phyloP scores from a whole-genome alignment of 108 stramenopile genomes.

The Nitzschia palea region DNA sequence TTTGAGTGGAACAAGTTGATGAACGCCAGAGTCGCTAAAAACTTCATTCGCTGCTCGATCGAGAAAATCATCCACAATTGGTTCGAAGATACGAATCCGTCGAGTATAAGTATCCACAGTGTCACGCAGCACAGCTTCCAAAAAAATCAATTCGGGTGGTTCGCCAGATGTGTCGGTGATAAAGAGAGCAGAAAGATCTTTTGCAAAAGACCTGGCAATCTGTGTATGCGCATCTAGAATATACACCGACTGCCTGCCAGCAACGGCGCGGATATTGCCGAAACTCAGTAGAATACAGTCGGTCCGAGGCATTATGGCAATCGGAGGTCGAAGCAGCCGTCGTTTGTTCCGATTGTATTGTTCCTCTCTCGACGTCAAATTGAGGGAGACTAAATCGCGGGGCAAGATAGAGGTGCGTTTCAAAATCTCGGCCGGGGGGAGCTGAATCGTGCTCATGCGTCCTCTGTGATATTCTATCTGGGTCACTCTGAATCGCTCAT shows the following conservation, averaged over 20 bases:
- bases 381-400: constrained; percentile 77
- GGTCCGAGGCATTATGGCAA: constrained; percentile 75
- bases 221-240: constrained; percentile 79
- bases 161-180: constrained; percentile 29
- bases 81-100: constrained; percentile 79
- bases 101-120: constrained; percentile 74
- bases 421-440: constrained; percentile 53
- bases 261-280: constrained; percentile 79
- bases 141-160: constrained; percentile 73
- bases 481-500: constrained; percentile 30
- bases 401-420: constrained; percentile 59
- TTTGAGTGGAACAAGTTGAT: constrained; percentile 80
- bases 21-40: constrained; percentile 60
- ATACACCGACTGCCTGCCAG: constrained; percentile 48
- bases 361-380: constrained; percentile 37
- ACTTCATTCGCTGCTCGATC: constrained; percentile 64
- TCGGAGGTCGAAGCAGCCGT: constrained; percentile 32
- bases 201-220: constrained; percentile 44
- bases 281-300: constrained; percentile 68
- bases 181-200: constrained; percentile 36
- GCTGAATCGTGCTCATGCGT: constrained; percentile 22
- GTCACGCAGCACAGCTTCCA: constrained; percentile 78
- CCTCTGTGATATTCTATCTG: constrained; percentile 23
- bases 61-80: constrained; percentile 79
- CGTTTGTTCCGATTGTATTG: constrained; percentile 43